These are phyloP conservation scores for Pestalotiopsis fici DNA, from an alignment of 2,329 filamentous ascomycete species.

Conservation along the genomic window DNA sequence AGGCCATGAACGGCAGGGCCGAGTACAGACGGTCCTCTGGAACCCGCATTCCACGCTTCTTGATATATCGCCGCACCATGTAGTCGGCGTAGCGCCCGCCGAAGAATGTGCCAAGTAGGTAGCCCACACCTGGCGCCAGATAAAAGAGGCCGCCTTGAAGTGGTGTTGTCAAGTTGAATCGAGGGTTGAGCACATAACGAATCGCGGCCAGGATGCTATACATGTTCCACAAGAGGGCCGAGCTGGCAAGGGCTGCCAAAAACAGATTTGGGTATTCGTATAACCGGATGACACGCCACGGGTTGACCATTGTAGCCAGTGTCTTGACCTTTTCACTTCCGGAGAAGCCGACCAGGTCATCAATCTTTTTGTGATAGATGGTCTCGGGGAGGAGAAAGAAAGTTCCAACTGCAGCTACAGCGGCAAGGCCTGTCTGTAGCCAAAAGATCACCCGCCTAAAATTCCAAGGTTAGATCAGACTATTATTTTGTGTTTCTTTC, in stretches of 20 bases:
- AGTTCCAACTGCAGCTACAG: slow-evolving; percentile 57
- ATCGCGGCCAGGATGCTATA: slow-evolving; percentile 59
- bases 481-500: neutral
- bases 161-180: slow-evolving; percentile 65
- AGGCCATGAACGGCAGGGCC: slow-evolving; percentile 58
- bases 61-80: slow-evolving; percentile 39
- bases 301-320: slow-evolving; percentile 66
- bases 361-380: slow-evolving; percentile 63
- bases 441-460: slow-evolving; percentile 70
- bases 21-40: slow-evolving; percentile 70
- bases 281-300: slow-evolving; percentile 61
- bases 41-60: slow-evolving; percentile 55
- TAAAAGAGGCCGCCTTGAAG: slow-evolving; percentile 69
- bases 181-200: slow-evolving; percentile 67
- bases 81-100: slow-evolving; percentile 53
- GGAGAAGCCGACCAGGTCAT: slow-evolving; percentile 60
- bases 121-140: slow-evolving; percentile 67
- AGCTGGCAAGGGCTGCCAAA: slow-evolving; percentile 58
- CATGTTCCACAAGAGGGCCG: slow-evolving; percentile 74
- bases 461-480: neutral
- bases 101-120: slow-evolving; percentile 64
- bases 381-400: slow-evolving; percentile 73
- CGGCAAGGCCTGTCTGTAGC: slow-evolving; percentile 71
- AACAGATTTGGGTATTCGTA: slow-evolving; percentile 72
- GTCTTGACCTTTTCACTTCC: slow-evolving; percentile 48